Conservation (phyloP, 2,329 filamentous ascomycete genomes). For the Fusarium nisikadoi region DNA sequence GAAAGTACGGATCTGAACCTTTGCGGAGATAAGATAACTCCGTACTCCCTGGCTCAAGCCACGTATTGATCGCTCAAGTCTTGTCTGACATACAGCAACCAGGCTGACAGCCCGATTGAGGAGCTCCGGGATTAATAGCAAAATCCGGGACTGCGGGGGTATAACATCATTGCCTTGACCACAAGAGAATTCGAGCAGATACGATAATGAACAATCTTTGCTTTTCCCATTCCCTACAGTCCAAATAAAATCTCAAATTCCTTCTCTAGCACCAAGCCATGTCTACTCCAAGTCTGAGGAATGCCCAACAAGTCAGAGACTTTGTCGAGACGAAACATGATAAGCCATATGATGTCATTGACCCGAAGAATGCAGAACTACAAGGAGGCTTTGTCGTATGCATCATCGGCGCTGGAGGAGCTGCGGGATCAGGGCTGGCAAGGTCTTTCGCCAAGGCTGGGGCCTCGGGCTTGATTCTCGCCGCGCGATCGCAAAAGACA, state of each 20-base stretch:
- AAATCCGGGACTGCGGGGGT: not conserved
- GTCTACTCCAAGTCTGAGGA: not conserved
- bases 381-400: not conserved
- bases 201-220: fast-evolving
- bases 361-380: not conserved
- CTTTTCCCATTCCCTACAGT: not conserved
- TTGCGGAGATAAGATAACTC: not conserved
- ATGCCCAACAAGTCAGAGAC: slow-evolving; percentile 1
- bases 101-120: not conserved
- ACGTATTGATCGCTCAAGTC: too few species aligned
- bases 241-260: fast-evolving
- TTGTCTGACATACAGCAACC: not conserved
- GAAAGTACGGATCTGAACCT: not conserved
- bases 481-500: not conserved
- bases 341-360: not conserved
- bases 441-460: slow-evolving; percentile 6
- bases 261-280: not conserved
- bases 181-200: fast-evolving
- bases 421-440: not conserved
- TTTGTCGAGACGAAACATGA: not conserved
- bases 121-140: not conserved
- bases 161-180: not conserved
- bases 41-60: not conserved
- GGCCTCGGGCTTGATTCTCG: not conserved
- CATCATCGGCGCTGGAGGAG: slow-evolving; percentile 13